phyloP scores from a whole-genome alignment of 1,284 basidiomycete species.

The Kalmanozyma brasiliensis region DNA sequence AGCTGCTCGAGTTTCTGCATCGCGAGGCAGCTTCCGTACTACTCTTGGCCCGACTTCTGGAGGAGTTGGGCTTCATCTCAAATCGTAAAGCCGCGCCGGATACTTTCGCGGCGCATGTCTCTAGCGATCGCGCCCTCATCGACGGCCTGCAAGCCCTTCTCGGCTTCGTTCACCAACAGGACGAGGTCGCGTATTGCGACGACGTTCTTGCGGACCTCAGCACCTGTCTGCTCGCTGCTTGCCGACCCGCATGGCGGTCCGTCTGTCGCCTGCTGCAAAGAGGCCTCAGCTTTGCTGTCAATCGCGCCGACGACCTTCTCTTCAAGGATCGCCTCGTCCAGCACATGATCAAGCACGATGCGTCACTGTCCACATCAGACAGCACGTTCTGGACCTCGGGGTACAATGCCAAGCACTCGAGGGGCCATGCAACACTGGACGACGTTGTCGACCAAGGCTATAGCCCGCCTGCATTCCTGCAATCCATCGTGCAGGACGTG shows the following conservation, averaged over 20 bases:
- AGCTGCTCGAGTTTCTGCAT: constrained; percentile 19
- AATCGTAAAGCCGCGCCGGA: neutral
- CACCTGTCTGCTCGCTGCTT: constrained; percentile 35
- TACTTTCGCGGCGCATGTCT: neutral
- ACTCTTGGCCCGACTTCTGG: constrained; percentile 21
- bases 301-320: constrained; percentile 24
- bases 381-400: constrained; percentile 34
- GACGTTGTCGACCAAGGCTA: constrained; percentile 13
- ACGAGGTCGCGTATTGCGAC: constrained; percentile 10
- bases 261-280: constrained; percentile 27
- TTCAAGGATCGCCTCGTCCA: constrained; percentile 38
- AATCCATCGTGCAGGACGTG: constrained; percentile 31
- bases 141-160: constrained; percentile 43
- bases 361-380: constrained; percentile 26
- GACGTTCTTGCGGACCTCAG: constrained; percentile 29
- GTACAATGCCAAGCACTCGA: constrained; percentile 5
- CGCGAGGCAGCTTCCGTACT: constrained; percentile 23
- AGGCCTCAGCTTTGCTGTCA: constrained; percentile 42
- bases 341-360: constrained; percentile 32
- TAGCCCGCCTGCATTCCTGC: constrained; percentile 40
- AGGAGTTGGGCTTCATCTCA: constrained; percentile 20
- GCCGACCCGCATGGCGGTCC: constrained; percentile 34
- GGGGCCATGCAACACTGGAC: neutral
- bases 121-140: constrained; percentile 39
- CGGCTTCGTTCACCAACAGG: constrained; percentile 31